Conservation (phyloP, 768 basidiomycete species). For the Thelephora aurantiotincta region DNA sequence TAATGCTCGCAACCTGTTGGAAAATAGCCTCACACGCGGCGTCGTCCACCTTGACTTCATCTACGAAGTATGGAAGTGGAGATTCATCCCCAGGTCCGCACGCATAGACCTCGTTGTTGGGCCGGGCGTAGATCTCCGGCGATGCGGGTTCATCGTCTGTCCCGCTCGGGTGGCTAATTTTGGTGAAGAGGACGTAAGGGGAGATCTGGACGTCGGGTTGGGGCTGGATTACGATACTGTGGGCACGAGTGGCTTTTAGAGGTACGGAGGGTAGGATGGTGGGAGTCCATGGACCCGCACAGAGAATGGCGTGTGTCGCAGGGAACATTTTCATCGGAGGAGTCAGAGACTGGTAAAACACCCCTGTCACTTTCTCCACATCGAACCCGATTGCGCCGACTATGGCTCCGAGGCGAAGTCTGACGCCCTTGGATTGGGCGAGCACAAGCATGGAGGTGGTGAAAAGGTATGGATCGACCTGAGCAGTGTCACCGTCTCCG, state of each 20-base stretch:
- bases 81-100: slow-evolving; percentile 72
- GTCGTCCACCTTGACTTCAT: slow-evolving; percentile 50
- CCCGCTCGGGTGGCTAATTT: slow-evolving; percentile 28
- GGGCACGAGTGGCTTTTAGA: slow-evolving; percentile 51
- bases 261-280: slow-evolving; percentile 40
- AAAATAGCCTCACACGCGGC: slow-evolving; percentile 40
- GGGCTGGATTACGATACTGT: slow-evolving; percentile 55
- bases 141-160: slow-evolving; percentile 18
- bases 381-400: slow-evolving; percentile 27
- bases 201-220: slow-evolving; percentile 30
- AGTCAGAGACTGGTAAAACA: slow-evolving; percentile 19
- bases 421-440: slow-evolving; percentile 39
- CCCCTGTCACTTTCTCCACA: slow-evolving; percentile 29
- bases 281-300: slow-evolving; percentile 84
- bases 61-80: slow-evolving; percentile 53
- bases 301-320: slow-evolving; percentile 59
- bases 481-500: slow-evolving; percentile 43
- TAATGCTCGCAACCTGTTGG: slow-evolving; percentile 46
- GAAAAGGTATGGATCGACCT: slow-evolving; percentile 67
- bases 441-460: slow-evolving; percentile 59
- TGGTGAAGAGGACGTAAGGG: slow-evolving; percentile 76
- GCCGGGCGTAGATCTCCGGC: slow-evolving; percentile 65
- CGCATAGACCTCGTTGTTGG: slow-evolving; percentile 55
- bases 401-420: slow-evolving; percentile 31
- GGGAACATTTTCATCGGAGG: slow-evolving; percentile 23